A percentile compares a stretch with the other conserved stretches of the same genome.
Conservation (phyloP, 352 stramenopile genomes). For the Globisporangium cederbergense region DNA sequence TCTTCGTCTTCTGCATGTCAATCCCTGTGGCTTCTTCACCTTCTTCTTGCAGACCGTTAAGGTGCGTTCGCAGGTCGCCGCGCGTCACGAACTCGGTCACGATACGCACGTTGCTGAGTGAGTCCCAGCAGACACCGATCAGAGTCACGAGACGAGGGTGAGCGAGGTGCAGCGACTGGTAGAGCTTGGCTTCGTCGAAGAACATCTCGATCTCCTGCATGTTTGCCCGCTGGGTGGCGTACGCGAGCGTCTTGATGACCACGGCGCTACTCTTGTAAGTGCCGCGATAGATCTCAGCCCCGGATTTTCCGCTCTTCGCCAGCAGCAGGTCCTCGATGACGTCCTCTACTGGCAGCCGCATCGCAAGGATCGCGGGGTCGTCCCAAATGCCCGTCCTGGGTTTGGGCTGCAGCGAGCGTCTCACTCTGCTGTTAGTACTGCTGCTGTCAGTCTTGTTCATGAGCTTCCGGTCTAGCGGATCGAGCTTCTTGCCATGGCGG, state of each 20-base stretch:
- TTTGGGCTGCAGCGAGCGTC: background rate
- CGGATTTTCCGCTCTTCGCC: background rate
- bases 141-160: conserved; percentile 1
- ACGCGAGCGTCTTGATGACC: conserved; percentile 7
- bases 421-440: background rate
- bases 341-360: conserved; percentile 3
- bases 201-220: conserved; percentile 10
- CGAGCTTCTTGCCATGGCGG: conserved; percentile 3
- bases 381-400: conserved; percentile 3
- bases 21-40: background rate
- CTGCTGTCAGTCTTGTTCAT: background rate
- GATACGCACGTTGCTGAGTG: conserved; percentile 3
- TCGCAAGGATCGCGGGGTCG: conserved; percentile 5
- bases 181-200: conserved; percentile 10
- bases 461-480: background rate
- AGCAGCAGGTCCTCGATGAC: background rate
- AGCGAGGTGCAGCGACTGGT: background rate
- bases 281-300: conserved; percentile 5
- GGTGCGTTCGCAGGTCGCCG: conserved; percentile 1
- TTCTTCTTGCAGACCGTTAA: background rate
- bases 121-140: conserved; percentile 8
- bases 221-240: background rate
- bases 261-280: background rate
- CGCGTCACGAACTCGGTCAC: conserved; percentile 3
- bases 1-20: conserved; percentile 4